Conservation (phyloP, 1,139 yeast genomes). For the Lodderomyces oxycetoniae region DNA sequence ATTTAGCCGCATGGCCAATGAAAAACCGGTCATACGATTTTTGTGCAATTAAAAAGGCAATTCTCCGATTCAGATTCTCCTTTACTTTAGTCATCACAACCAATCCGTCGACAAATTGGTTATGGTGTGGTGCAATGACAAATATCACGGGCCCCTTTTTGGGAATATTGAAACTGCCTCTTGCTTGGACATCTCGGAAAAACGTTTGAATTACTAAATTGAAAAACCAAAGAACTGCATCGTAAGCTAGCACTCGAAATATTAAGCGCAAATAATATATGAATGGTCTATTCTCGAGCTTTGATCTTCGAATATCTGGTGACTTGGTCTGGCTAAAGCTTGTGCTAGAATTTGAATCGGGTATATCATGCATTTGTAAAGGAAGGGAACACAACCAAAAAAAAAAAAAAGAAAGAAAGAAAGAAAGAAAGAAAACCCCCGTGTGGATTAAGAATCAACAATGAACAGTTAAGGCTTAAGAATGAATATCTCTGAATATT, state of each 20-base stretch:
- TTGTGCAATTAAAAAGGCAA: conserved; percentile 60
- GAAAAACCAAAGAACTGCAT: conserved; percentile 34
- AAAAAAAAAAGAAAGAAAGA: too few relatives aligned
- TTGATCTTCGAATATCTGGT: conserved; percentile 1
- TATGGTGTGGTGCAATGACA: conserved; percentile 46
- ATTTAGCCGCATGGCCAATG: conserved; percentile 53
- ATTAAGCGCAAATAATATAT: conserved; percentile 7
- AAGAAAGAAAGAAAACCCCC: too few relatives aligned
- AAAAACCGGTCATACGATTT: conserved; percentile 48
- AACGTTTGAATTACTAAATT: conserved; percentile 37
- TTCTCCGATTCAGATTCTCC: conserved; percentile 35
- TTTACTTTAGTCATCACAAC: conserved; percentile 39
- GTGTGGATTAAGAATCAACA: too few relatives aligned
- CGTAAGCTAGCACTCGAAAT: conserved; percentile 21
- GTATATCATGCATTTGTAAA: too few relatives aligned
- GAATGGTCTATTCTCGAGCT: background rate
- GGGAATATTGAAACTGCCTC: conserved; percentile 42
- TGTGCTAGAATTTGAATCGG: too few relatives aligned
- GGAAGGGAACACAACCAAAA: too few relatives aligned
- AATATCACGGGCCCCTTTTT: conserved; percentile 37
- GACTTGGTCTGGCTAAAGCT: background rate
- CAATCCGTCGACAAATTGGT: conserved; percentile 42
- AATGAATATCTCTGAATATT: too few relatives aligned
- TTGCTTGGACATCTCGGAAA: conserved; percentile 37
- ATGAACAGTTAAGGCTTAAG: too few relatives aligned